A percentile compares a stretch with the other conserved stretches of the same genome.
phyloP scores from a whole-genome alignment of 257 asterid species.

The Fraxinus pennsylvanica region DNA sequence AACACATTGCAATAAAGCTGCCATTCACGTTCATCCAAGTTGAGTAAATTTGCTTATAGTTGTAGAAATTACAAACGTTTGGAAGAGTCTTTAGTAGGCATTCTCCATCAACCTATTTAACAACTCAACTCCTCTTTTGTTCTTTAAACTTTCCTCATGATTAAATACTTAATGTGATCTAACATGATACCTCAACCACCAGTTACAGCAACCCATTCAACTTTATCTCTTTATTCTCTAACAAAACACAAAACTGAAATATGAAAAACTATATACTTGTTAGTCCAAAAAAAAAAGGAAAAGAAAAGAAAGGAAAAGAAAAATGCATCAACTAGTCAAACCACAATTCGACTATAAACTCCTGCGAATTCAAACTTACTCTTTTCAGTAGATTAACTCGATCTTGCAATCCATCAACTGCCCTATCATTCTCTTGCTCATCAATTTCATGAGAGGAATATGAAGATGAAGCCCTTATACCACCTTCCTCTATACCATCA shows the following conservation, averaged over 20 bases:
- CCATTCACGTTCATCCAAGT: background rate
- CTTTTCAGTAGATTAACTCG: slow-evolving; percentile 81
- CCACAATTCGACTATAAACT: background rate
- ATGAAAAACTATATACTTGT: background rate
- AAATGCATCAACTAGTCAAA: background rate
- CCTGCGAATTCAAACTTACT: slow-evolving; percentile 42
- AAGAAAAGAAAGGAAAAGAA: background rate
- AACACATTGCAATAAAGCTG: background rate
- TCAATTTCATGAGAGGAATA: slow-evolving; percentile 83
- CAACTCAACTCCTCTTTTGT: background rate
- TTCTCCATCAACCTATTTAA: background rate
- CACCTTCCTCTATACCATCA: slow-evolving; percentile 99
- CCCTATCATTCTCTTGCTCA: slow-evolving; percentile 86
- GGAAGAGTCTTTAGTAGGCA: background rate
- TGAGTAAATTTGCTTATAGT: background rate
- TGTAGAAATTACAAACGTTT: background rate
- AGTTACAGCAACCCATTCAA: background rate
- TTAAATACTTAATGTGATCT: background rate
- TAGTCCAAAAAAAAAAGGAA: background rate
- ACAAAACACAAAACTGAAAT: background rate
- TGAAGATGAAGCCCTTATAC: slow-evolving; percentile 76
- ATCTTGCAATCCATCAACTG: slow-evolving; percentile 78
- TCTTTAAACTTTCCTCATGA: background rate
- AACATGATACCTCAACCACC: background rate
- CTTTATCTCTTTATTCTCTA: background rate